Base-by-base conservation (phyloP, 257 asterid genomes). In the Fraxinus excelsior region DNA sequence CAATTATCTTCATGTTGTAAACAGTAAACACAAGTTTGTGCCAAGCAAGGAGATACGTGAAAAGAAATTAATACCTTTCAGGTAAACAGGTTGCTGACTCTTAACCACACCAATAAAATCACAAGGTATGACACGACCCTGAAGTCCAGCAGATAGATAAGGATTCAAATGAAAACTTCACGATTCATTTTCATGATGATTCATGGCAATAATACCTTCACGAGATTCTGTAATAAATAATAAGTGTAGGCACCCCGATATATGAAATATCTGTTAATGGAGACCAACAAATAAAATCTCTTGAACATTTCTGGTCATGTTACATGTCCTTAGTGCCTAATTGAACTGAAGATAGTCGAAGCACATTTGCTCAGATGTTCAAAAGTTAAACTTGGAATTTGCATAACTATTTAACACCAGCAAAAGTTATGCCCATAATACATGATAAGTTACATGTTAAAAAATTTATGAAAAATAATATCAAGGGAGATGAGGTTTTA, bases 41-140 rank as follows among this genome's bases (percentile, higher is more conserved):
- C 81, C 72, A 71, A 76, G 72, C 28, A 71, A 75, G 56, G 40
- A 62, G 46, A 76, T 7, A 42, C 67, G 34, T 31, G 78, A 62
- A 78, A 70, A 68, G 67, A 67, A 78, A 79, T 49, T 49, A 49
- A 69, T 76, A 91, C 99, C 99, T 90, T 87, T 85, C 84, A 93
- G 85, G 91, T 91, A 93, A 76, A 93, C 91, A 70, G 99, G 97
- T 79, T 91, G 98, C 85, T 96, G 99, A 84, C 97, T 96, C 91
- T 91, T 89, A 79, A 90, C 94, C 78, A 91, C 94, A 56, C 99
- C 99, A 80, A 96, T 96, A 85, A 96, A 96, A 82, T 96, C 99
- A 76, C 99, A 96, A 37, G 99, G 99, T 84, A 96, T 87, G 71
- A 91, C 92, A 77, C 98, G 99, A 3, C 99, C 99, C 99, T 96